Conservation (phyloP, 257 asterid species). For the Fraxinus anomala region DNA sequence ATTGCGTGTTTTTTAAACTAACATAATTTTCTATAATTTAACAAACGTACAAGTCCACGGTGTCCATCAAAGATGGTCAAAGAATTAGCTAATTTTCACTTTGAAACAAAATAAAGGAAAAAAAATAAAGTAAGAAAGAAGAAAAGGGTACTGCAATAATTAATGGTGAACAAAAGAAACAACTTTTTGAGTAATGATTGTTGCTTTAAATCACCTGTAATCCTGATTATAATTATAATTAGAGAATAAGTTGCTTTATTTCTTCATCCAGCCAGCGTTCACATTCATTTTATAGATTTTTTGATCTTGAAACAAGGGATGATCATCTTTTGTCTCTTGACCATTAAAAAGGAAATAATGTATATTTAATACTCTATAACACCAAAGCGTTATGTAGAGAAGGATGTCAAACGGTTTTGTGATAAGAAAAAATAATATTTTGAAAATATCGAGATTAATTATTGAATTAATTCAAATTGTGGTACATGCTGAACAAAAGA, state of each 20-base stretch:
- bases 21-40: not conserved
- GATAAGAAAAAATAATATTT: no score
- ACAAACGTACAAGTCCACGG: not conserved
- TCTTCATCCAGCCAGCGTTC: constrained; percentile 28
- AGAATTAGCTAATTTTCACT: not conserved
- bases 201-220: constrained; percentile 28
- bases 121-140: not conserved
- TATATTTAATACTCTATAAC: no score
- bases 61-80: not conserved
- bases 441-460: not conserved
- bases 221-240: not conserved
- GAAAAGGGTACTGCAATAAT: not conserved
- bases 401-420: not conserved
- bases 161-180: constrained; percentile 3
- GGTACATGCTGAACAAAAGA: no score
- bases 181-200: constrained; percentile 8
- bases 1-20: not conserved
- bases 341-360: no score
- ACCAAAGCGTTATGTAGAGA: no score
- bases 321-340: not conserved
- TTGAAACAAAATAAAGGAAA: not conserved
- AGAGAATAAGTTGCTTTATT: constrained; percentile 22
- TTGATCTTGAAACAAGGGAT: not conserved
- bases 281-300: constrained; percentile 17
- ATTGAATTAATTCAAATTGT: no score